Evolutionary conservation across 2,329 filamentous ascomycete genomes (phyloP), one percentile per base, ranked within the genome.

Genomic region (Penicillium sp.): DNA sequence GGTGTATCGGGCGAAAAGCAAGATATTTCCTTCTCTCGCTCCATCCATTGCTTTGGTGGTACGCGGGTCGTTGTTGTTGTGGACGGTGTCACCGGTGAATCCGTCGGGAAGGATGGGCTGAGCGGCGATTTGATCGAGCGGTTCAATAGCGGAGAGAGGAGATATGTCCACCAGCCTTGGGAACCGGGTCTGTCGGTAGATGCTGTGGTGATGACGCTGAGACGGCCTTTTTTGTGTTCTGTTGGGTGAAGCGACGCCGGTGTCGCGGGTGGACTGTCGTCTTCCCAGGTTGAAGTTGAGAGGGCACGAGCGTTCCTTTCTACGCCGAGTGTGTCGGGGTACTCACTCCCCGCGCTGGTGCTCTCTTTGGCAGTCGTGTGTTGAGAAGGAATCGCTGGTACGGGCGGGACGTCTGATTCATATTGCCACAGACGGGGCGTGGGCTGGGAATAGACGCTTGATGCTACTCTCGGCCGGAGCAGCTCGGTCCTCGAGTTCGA

Each of bases 81-180:
- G 0, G 49, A 42, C 6, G 50, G 36, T 2, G 48, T 34, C 9
- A 42, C 27, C 1, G 48, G 28, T 25, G 50, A 42, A 3, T 34
- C 35, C 5, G 40, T 43, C 11, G 62, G 60, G n/a, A 67, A 69
- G 8, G 50, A 54, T 31, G 50, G 48, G 5, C 53, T 58, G 4
- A 58, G 46, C 11, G 59, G 61, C 14, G 62, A 66, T 50, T 63
- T 65, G 40, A 61, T 58, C 16, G 47, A 46, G 3, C 41, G 35
- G 46, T 64, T 63, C 2, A 76, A 52, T 5, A 76, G 60, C 0
- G 75, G 75, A 1, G 75, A 75, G 2, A 75, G 66, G 18, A 77
- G 62, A 38, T 72, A 67, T 25, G 70, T 77, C 75, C 75, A 77
- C 75, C 75, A 77, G 14, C 75, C 75, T 49, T 76, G 72, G 0